phyloP scores from a whole-genome alignment of 371 early-diverging fungal genomes.

The Mortierella sp. region DNA sequence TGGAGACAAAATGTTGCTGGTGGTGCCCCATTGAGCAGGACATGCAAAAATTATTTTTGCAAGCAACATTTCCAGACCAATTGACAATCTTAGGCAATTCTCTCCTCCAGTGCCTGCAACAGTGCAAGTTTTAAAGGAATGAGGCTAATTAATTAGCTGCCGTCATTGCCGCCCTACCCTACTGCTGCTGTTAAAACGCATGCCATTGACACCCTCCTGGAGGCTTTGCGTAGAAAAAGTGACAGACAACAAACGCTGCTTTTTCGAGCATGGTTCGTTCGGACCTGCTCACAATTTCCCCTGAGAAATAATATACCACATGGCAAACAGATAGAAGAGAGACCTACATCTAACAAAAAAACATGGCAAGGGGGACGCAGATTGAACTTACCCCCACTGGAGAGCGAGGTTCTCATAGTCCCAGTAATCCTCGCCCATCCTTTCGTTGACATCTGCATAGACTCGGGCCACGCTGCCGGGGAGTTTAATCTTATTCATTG shows the following conservation, averaged over 20 bases:
- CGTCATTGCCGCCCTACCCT: background rate
- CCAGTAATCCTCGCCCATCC: conserved; percentile 90
- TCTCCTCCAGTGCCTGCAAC: too few relatives aligned
- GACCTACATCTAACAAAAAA: background rate
- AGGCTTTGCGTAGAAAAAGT: background rate
- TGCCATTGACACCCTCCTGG: background rate
- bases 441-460: conserved; percentile 90
- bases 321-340: background rate
- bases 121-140: too few relatives aligned
- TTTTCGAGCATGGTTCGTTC: background rate
- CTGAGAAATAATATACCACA: background rate
- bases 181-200: background rate
- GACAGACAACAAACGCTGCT: background rate
- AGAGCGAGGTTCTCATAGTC: conserved; percentile 91
- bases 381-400: conserved; percentile 58
- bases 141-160: background rate
- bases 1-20: too few relatives aligned
- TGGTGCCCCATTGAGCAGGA: too few relatives aligned
- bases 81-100: too few relatives aligned
- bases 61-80: too few relatives aligned
- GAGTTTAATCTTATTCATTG: conserved; percentile 42
- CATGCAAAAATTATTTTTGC: too few relatives aligned
- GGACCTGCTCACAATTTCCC: background rate
- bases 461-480: conserved; percentile 65
- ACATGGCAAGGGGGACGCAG: background rate